These are phyloP conservation scores for Strobilomyces echinocephalus DNA, from an alignment of 768 basidiomycete species.

Conservation along the genomic window DNA sequence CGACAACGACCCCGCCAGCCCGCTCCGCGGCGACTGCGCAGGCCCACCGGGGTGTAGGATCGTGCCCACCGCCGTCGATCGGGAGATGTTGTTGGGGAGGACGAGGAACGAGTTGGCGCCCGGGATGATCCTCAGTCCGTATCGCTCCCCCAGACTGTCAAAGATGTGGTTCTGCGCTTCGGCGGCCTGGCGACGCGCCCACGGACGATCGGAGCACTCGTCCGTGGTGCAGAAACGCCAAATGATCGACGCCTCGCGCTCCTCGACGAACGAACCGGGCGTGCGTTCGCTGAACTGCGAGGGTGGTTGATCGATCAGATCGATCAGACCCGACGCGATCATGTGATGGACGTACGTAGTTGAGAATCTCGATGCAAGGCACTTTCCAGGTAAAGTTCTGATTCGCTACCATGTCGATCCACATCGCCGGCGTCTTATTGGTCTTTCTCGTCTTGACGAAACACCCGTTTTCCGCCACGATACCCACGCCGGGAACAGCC, in stretches of 20 bases:
- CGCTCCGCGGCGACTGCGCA: slow-evolving; percentile 31
- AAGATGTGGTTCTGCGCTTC: slow-evolving; percentile 93
- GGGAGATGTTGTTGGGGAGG: slow-evolving; percentile 76
- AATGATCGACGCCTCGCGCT: slow-evolving; percentile 74
- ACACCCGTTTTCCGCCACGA: slow-evolving; percentile 89
- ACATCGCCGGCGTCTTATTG: slow-evolving; percentile 36
- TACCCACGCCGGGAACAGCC: slow-evolving; percentile 62
- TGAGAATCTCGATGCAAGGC: slow-evolving; percentile 75
- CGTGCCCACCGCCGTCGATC: slow-evolving; percentile 79
- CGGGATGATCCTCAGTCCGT: slow-evolving; percentile 78
- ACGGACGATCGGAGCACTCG: slow-evolving; percentile 58
- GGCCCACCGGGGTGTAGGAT: slow-evolving; percentile 64
- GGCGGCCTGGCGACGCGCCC: slow-evolving; percentile 83
- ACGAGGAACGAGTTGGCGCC: slow-evolving; percentile 78
- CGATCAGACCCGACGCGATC: background rate
- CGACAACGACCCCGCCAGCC: slow-evolving; percentile 33
- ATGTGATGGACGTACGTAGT: slow-evolving; percentile 57
- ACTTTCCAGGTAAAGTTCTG: slow-evolving; percentile 79
- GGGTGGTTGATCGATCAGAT: background rate
- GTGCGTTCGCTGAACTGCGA: slow-evolving; percentile 82
- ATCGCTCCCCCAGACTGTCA: slow-evolving; percentile 80
- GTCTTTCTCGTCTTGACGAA: slow-evolving; percentile 58
- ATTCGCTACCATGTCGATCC: slow-evolving; percentile 80
- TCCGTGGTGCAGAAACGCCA: slow-evolving; percentile 80
- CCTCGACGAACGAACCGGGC: slow-evolving; percentile 79